Base-by-base conservation (phyloP, 192 early-diverging fungal genomes). In the Backusella tarrabulga region DNA sequence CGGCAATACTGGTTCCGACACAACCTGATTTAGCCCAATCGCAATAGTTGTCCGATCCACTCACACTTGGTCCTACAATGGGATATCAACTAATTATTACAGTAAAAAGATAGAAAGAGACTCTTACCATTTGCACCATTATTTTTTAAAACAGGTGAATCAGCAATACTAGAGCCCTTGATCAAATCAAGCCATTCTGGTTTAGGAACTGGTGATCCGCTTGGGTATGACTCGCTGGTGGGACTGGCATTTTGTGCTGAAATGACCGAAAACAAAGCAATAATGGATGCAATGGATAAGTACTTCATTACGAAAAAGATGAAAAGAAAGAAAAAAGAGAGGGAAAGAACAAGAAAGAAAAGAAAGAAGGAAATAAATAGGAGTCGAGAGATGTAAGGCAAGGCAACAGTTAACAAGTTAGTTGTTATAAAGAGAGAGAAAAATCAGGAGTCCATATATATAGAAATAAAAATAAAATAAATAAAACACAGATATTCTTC, bases 11-110 rank as follows among this genome's bases (percentile, higher is more conserved):
- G 17, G 74, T 78, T 15, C 78, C 50, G 54, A 73, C 75, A 56
- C 84, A 85, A 34, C 85, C 85, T 35, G 85, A 82, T 36, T 84
- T 87, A 15, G 87, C 84, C 88, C 88, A 90, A 78, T 85, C 84
- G 72, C 88, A 88, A 60, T 81, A 86, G 50, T 78, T 29, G 44
- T 82, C 80, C 26, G 7, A 9, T 4, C 36, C 50, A 44, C 73
- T 50, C 6, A 34, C 12, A 21, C 68, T 19, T 7, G 80, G 80
- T 34, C 80, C 78, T 81, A 46, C 21, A 32, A 1, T 32, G 32
- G 32, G 32, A 32, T 32, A 2, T 32, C 3, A 32, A 2, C 32
- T 32, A 32, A 32, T 0, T 32, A 32, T 32, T 32, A 1, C 2
- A 32, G 3, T 32, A 32, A 32, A 3, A 32, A 32, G 32, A 32